Evolutionary conservation across 768 basidiomycete genomes (phyloP), one percentile per base, ranked within the genome.

Genomic region (Podaxis carcinomalis): DNA sequence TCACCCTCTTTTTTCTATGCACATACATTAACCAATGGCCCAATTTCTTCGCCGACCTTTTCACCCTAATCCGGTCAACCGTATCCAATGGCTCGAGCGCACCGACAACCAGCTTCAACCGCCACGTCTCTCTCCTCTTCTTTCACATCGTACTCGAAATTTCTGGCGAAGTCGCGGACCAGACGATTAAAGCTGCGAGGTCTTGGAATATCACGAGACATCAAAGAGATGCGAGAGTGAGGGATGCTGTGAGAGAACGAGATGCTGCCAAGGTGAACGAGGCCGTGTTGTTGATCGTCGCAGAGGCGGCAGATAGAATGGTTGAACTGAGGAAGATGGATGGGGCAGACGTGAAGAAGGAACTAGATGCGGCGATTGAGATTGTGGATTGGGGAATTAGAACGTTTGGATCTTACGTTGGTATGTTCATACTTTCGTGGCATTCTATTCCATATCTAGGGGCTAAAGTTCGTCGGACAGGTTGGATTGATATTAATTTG

Each of bases 401-500:
- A 65, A 94, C 95, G 0, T 92, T 95, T 72, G 91, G 86, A 3
- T 93, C 93, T 32, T 98, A 98, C 70, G 94, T 93, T 61, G 93
- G 95, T 97, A 70, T 69, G 95, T 86, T 49, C 35, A 55, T 42
- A 28, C 5, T 16, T 4, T 28, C n/a, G 32, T 59, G 44, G 21
- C 27, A 14, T 53, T 57, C 6, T 16, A 11, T 37, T 23, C 19
- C 32, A 39, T n/a, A 13, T 39, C 37, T 53, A 10, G 14, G 32
- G 27, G 32, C 61, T 57, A 32, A 46, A 25, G 50, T 16, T 3
- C 47, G n/a, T 21, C 42, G n/a, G 28, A 14, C 67, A 97, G 96
- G 94, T 13, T 99, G 97, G 97, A 90, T 98, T 66, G 97, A 99
- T 69, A 95, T 99, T 66, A 94, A 93, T 68, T 78, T 98, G 64